Conservation (phyloP, 208 protist genomes). For the Trypanosoma rangeli region DNA sequence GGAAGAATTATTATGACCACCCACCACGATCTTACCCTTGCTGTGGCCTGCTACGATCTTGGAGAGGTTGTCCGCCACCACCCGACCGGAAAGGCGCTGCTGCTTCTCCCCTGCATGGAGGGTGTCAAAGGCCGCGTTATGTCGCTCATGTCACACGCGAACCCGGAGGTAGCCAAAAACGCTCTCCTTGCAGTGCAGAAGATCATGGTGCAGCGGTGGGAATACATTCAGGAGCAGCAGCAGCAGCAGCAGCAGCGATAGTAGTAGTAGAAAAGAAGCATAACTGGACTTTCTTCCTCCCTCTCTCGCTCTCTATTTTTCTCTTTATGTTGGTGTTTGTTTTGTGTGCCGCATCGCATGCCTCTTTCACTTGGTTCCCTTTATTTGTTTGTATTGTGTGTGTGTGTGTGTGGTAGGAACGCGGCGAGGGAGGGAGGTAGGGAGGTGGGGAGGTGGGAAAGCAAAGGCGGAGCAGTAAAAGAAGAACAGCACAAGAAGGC, state of each 20-base stretch:
- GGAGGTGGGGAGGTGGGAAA: neutral
- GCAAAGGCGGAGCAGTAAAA: neutral
- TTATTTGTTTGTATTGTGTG: neutral
- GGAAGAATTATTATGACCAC: constrained; percentile 75
- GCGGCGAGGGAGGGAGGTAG: neutral
- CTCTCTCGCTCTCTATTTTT: neutral
- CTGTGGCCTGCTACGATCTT: constrained; percentile 92
- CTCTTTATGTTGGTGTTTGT: neutral
- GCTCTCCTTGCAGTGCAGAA: constrained; percentile 92
- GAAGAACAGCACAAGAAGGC: neutral
- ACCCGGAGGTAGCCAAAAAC: constrained; percentile 83
- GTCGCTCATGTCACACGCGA: constrained; percentile 79
- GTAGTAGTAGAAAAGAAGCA: neutral
- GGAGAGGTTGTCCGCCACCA: constrained; percentile 93
- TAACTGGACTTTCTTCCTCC: too few relatives aligned
- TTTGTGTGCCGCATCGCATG: too few relatives aligned
- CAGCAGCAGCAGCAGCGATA: constrained; percentile 1
- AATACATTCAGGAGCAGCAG: constrained; percentile 74
- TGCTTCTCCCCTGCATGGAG: constrained; percentile 60
- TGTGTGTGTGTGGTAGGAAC: neutral
- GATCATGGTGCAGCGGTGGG: constrained; percentile 93
- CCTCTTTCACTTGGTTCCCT: neutral
- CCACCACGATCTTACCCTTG: constrained; percentile 61
- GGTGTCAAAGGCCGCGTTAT: constrained; percentile 90
- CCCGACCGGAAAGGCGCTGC: constrained; percentile 78